Percentiles rank a stretch among this genome's conserved stretches.
Conservation (phyloP, 495 filamentous ascomycete species). For the Talaromyces stipitatus region DNA sequence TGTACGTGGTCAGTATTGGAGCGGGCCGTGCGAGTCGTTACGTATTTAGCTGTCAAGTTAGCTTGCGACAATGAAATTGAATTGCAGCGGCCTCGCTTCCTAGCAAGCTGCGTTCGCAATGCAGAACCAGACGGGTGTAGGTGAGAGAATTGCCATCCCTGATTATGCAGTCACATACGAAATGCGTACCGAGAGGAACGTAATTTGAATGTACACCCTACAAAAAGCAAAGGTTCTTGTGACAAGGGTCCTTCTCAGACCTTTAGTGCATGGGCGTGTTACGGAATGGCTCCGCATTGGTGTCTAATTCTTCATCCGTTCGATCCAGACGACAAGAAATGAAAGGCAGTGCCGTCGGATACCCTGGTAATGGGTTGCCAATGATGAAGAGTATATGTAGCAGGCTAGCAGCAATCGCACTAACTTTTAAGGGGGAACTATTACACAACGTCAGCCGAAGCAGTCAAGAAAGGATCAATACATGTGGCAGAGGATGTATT, state of each 20-base stretch:
- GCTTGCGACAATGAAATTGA: not conserved
- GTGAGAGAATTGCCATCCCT: not conserved
- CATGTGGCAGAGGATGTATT: not conserved
- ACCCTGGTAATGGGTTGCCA: too few species aligned
- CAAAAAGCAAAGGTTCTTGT: not conserved
- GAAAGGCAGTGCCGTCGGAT: too few species aligned
- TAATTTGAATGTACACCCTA: not conserved
- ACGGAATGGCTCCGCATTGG: too few species aligned
- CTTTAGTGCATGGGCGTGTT: not conserved
- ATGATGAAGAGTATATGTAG: too few species aligned
- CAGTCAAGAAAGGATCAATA: not conserved
- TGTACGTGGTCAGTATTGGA: too few species aligned
- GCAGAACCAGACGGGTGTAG: not conserved
- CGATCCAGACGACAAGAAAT: not conserved
- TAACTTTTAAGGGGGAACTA: not conserved
- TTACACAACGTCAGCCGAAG: not conserved
- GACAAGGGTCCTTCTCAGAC: not conserved
- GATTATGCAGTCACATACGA: not conserved
- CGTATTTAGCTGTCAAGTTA: too few species aligned
- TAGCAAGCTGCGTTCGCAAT: not conserved
- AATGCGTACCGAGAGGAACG: not conserved
- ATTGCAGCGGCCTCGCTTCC: not conserved
- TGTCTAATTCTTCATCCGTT: not conserved
- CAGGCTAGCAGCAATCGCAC: not conserved
- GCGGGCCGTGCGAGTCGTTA: too few species aligned